A percentile compares a stretch with the other conserved stretches of the same genome.
These are phyloP conservation scores for Haematococcus lacustris DNA, from an alignment of 139 green algal species.

Conservation along the genomic window DNA sequence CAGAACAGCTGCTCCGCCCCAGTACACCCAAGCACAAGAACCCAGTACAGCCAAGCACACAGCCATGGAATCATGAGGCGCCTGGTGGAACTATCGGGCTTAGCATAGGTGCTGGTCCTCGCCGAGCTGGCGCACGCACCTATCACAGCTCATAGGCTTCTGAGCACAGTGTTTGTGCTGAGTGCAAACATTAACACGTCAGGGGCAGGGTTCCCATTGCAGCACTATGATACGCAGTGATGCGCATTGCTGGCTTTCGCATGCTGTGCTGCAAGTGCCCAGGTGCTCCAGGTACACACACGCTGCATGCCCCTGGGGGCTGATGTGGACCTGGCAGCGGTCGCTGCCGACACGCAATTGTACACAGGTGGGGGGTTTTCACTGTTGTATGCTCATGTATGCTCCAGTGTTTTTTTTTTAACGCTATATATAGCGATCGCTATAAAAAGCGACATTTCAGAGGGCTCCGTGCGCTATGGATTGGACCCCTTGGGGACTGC, in stretches of 20 bases:
- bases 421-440: background rate
- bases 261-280: background rate
- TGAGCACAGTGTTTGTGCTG: background rate
- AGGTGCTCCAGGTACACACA: slow-evolving; percentile 31
- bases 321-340: slow-evolving; percentile 62
- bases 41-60: no score
- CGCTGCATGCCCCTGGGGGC: slow-evolving; percentile 52
- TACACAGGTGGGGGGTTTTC: slow-evolving; percentile 42
- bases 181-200: background rate
- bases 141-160: background rate
- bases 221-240: background rate
- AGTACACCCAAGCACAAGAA: no score
- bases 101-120: background rate
- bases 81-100: no score
- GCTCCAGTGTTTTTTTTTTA: background rate
- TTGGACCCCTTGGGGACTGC: no score
- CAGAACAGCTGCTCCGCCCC: no score
- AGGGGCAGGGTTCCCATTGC: background rate
- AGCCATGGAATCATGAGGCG: no score
- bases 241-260: background rate
- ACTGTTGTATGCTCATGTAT: background rate
- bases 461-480: no score
- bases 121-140: background rate
- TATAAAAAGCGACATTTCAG: no score
- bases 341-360: slow-evolving; percentile 38